Conservation (phyloP, 106 monocot species). For the Chionographis japonica region DNA sequence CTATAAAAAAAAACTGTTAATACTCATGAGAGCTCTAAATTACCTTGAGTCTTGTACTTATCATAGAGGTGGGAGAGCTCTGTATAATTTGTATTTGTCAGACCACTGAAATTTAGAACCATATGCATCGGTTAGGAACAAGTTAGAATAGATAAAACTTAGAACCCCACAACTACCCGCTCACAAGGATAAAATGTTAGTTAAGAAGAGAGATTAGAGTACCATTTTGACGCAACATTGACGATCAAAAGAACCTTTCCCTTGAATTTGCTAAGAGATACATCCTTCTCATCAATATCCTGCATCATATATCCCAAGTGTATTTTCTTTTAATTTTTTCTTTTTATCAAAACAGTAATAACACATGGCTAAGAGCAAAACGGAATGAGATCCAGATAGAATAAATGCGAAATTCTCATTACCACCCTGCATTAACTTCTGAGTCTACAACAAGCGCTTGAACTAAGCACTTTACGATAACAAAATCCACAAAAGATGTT, state of each 20-base stretch:
- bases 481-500: too few relatives aligned
- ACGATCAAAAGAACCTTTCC: constrained; percentile 84
- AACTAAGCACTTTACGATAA: too few relatives aligned
- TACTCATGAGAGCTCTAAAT: background rate
- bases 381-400: too few relatives aligned
- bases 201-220: constrained; percentile 5
- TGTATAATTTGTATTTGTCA: constrained; percentile 90
- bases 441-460: too few relatives aligned
- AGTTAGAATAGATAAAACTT: background rate
- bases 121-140: background rate
- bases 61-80: constrained; percentile 95
- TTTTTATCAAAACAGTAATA: too few relatives aligned
- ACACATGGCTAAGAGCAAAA: too few relatives aligned
- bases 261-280: constrained; percentile 89
- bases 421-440: too few relatives aligned
- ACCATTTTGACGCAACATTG: constrained; percentile 99
- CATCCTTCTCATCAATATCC: constrained; percentile 96
- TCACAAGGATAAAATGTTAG: background rate
- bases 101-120: constrained; percentile 50
- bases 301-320: constrained; percentile 14
- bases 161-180: background rate
- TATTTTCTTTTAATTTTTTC: too few relatives aligned
- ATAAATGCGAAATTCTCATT: too few relatives aligned
- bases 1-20: too few relatives aligned
- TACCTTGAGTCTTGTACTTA: constrained; percentile 97